Evolutionary conservation across 176 grass and related monocot genomes (phyloP), one percentile per base, ranked within the genome.

Genomic region (Pontederia crassipes): DNA sequence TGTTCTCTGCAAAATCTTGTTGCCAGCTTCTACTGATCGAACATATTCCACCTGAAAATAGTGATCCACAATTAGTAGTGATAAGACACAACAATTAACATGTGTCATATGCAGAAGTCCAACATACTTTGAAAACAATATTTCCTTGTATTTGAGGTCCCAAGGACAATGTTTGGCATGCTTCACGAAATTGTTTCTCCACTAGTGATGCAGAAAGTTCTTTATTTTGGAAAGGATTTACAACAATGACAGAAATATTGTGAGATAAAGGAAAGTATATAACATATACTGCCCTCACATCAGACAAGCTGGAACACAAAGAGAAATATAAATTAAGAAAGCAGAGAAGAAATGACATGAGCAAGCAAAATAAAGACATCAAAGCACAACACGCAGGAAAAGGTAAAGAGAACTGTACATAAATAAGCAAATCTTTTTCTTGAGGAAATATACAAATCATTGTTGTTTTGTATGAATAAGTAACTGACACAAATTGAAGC

Each of bases 221-320:
- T 85, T 74, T 97, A 58, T 97, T 97, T 59, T 83, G 87, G 71
- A 90, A 89, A 59, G 92, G 87, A 77, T 97, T 97, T 65, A 97
- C 59, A 48, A 97, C 83, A 52, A 85, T 75, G 10, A 76, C 83
- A 73, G 77, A 80, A 85, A 97, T 82, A 70, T 54, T 67, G 29
- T 48, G 54, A 57, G 76, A 81, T 45, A 69, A 67, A 64, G 92
- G 92, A 74, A 96, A 90, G 75, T 90, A 88, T 74, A 97, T 75
- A 45, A 85, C 76, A 78, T 90, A 97, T 62, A 90, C 75, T 63
- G 75, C 92, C 70, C 92, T 89, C 82, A 83, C 92, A 69, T 97
- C 92, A 1, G 79, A 88, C 67, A 85, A 76, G 58, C 92, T 97
- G 71, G 14, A 55, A 58, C 63, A 79, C 66, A 67, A 77, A 70